Conservation (phyloP, 805 yeast genomes). For the Hanseniaspora meyeri region DNA sequence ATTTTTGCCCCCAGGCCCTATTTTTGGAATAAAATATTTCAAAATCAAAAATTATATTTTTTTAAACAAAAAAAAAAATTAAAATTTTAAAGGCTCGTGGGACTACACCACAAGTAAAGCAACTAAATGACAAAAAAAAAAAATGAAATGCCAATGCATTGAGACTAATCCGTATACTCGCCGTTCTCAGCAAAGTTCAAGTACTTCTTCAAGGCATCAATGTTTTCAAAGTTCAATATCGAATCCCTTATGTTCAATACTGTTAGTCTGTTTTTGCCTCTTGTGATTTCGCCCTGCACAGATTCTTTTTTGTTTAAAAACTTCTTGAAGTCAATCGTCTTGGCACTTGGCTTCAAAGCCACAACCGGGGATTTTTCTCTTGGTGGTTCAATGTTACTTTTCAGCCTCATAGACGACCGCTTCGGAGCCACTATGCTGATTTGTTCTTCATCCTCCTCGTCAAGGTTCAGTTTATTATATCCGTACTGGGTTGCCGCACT, state of each 20-base stretch:
- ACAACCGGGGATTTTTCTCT: neutral
- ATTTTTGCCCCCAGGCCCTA: neutral
- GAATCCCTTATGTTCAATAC: slow-evolving; percentile 12
- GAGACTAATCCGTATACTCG: neutral
- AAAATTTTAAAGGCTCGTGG: no score
- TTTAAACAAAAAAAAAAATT: no score
- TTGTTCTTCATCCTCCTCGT: neutral
- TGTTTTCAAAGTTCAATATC: slow-evolving; percentile 15
- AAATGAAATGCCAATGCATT: no score
- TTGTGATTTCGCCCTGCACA: neutral
- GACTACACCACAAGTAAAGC: no score
- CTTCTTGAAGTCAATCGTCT: slow-evolving; percentile 12
- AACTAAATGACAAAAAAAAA: no score
- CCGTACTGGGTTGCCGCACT: slow-evolving; percentile 4
- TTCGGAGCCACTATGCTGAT: neutral
- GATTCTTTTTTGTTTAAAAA: neutral
- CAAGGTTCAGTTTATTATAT: neutral
- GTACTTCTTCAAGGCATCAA: slow-evolving; percentile 22
- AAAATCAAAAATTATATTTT: no score
- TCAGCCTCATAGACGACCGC: slow-evolving; percentile 10
- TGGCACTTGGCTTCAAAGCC: slow-evolving; percentile 5
- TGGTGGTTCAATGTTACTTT: neutral
- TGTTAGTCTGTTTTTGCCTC: slow-evolving; percentile 1
- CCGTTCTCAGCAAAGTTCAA: slow-evolving; percentile 20
- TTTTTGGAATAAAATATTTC: no score